phyloP scores from a whole-genome alignment of 495 filamentous ascomycete genomes.

The Cetradonia linearis region DNA sequence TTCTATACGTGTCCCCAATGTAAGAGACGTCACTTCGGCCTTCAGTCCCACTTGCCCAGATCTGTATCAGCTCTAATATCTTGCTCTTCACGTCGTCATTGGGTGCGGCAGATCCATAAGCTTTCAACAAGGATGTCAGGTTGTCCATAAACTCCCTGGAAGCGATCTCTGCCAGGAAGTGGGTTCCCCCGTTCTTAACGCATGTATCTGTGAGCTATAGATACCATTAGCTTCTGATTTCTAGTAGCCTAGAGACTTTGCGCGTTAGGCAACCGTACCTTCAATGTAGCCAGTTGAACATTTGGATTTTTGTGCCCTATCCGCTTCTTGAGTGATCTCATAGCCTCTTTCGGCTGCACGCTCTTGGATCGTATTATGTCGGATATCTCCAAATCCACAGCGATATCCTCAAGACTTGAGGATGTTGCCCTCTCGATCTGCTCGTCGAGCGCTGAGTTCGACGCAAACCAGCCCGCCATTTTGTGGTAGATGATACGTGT shows the following conservation, averaged over 20 bases:
- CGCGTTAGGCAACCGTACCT: constrained; percentile 44
- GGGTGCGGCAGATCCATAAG: constrained; percentile 59
- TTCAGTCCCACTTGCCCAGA: constrained; percentile 85
- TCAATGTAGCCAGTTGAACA: constrained; percentile 82
- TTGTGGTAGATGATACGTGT: constrained; percentile 25
- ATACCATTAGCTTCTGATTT: constrained; percentile 4
- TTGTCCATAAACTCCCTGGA: constrained; percentile 99
- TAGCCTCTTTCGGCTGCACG: constrained; percentile 91
- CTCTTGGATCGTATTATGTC: constrained; percentile 94
- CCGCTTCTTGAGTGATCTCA: constrained; percentile 86
- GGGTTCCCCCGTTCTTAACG: constrained; percentile 95
- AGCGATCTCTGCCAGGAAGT: constrained; percentile 90
- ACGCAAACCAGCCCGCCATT: constrained; percentile 90
- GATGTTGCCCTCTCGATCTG: constrained; percentile 92
- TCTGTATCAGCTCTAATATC: constrained; percentile 86
- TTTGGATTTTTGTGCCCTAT: constrained; percentile 97
- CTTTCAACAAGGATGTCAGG: constrained; percentile 76
- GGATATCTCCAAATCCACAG: constrained; percentile 92
- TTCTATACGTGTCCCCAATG: constrained; percentile 74
- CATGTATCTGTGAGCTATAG: constrained; percentile 84
- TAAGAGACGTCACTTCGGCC: constrained; percentile 75
- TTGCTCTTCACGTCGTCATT: constrained; percentile 80
- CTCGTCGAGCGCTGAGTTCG: constrained; percentile 80
- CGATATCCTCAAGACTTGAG: constrained; percentile 94
- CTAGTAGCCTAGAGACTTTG: background rate